Evolutionary conservation across 495 filamentous ascomycete genomes (phyloP).

Genomic region (Baudoinia panamericana): DNA sequence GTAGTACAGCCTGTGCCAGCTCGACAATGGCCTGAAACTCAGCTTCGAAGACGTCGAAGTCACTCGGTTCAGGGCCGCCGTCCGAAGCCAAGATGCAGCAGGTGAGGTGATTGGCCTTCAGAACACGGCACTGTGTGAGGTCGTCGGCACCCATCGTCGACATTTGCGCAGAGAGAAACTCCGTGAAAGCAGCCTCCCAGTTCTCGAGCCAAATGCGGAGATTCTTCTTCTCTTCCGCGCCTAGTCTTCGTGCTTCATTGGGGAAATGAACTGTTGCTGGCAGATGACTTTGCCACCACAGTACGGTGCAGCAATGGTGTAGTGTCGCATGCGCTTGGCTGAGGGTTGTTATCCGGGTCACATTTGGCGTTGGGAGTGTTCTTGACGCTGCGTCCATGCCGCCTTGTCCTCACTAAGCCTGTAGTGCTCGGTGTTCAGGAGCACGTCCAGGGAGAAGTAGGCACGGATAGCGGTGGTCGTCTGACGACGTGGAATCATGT

Average conservation of each 20-base stretch:
- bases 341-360: conserved; percentile 8
- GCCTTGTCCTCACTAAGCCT: no score
- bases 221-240: background rate
- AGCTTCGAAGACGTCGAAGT: conserved; percentile 1
- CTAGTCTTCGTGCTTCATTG: no score
- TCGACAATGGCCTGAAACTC: conserved; percentile 15
- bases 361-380: conserved; percentile 12
- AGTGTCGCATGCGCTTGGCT: conserved; percentile 17
- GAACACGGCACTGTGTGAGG: conserved; percentile 9
- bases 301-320: conserved; percentile 9
- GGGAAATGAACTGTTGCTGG: no score
- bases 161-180: conserved; percentile 7
- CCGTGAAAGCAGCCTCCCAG: conserved; percentile 15
- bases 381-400: background rate
- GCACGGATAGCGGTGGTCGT: no score
- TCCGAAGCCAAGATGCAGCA: conserved; percentile 12
- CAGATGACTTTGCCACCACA: background rate
- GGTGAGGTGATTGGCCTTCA: conserved; percentile 18
- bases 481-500: no score
- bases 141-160: conserved; percentile 7
- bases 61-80: background rate
- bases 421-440: no score
- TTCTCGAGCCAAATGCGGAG: conserved; percentile 9
- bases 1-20: conserved; percentile 10
- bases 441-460: no score